Percentiles rank a stretch among this genome's conserved stretches.
These are phyloP conservation scores for Acanthamoeba lenticulata DNA, from an alignment of 208 protist genomes.

Conservation along the genomic window DNA sequence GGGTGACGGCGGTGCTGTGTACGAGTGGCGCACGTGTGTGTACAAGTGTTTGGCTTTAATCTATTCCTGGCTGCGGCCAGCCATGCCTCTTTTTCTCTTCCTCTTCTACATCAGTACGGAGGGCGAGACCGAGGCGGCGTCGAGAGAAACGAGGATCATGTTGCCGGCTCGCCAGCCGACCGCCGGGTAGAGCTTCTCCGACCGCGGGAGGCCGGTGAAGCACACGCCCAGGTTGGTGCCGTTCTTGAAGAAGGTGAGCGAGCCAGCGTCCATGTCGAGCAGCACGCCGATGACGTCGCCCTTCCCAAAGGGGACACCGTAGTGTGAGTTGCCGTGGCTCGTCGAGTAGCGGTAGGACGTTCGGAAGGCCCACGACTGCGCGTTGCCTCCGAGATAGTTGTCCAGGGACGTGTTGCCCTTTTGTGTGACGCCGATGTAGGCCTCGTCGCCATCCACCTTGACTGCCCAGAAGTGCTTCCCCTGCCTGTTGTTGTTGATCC, in stretches of 20 bases:
- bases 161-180: not conserved
- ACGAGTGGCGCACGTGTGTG: too few species aligned
- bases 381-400: not conserved
- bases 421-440: not conserved
- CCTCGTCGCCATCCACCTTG: conserved; percentile 23
- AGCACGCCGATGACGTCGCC: conserved; percentile 60
- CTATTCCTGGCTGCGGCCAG: too few species aligned
- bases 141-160: conserved; percentile 12
- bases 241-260: conserved; percentile 40
- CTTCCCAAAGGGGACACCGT: not conserved
- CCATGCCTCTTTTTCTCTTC: too few species aligned
- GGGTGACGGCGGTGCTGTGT: too few species aligned
- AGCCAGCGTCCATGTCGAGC: conserved; percentile 43
- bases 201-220: conserved; percentile 1
- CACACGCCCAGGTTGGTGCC: conserved; percentile 9
- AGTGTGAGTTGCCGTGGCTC: not conserved
- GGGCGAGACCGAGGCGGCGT: too few species aligned
- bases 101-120: too few species aligned
- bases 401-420: not conserved
- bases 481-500: too few species aligned
- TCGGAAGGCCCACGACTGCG: not conserved
- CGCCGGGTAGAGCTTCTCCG: conserved; percentile 12
- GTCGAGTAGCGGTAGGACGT: not conserved
- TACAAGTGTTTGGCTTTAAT: too few species aligned
- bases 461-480: conserved; percentile 26